Base-by-base conservation (phyloP, 1,139 yeast species). In the Candida dubliniensis region DNA sequence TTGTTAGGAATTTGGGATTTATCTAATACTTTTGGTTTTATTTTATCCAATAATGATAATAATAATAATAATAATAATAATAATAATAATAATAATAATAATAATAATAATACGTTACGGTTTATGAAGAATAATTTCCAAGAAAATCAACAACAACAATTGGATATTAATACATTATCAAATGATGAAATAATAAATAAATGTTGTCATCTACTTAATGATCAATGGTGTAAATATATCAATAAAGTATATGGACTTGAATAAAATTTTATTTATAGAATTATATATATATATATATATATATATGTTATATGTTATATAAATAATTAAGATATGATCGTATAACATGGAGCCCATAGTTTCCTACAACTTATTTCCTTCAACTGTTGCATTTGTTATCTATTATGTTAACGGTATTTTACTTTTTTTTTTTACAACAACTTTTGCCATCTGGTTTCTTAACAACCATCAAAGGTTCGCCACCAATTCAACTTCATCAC, bases 1-100 rank as follows among this genome's bases (percentile, higher is more conserved):
- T 50, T 58, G 15, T 45, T 68, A 32, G 74, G 71, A 2, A 38
- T 66, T 30, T 69, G 72, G 71, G 71, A 68, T 44, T 48, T 69
- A 15, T 40, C 51, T 9, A 64, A 63, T 50, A 57, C 40, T 31
- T 47, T 38, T 27, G 55, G 51, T 41, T 56, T 59, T 35, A 40
- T 47, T 13, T 33, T 64, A 25, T 27, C 29, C 6, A 40, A 44
- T 11, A 41, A 46, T 1, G 54, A 48, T 8, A 48, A 37, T 9
- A 53, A n/a, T n/a, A n/a, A n/a, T n/a, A n/a, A n/a, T n/a, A n/a
- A n/a, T n/a, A n/a, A n/a, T n/a, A n/a, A n/a, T n/a, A n/a, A n/a
- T n/a, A n/a, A n/a, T n/a, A n/a, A n/a, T n/a, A n/a, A n/a, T n/a
- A n/a, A n/a, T n/a, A n/a, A n/a, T n/a, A n/a, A n/a, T n/a, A n/a